Conservation (phyloP, 441 rosid genomes). For the Adansonia rubrostipa region DNA sequence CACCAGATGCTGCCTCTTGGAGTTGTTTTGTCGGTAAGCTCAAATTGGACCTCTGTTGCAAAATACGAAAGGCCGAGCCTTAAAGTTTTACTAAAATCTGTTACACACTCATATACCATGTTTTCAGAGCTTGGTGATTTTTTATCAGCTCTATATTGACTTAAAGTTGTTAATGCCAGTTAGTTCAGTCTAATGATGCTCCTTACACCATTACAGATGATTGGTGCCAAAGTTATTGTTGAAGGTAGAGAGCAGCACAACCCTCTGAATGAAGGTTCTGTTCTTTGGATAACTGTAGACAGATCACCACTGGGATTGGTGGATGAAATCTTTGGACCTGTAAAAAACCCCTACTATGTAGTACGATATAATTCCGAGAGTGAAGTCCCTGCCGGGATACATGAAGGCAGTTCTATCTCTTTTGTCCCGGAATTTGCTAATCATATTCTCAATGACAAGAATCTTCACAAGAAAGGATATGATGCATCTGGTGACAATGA, state of each 20-base stretch:
- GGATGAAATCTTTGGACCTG: conserved; percentile 98
- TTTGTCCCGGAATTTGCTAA: conserved; percentile 81
- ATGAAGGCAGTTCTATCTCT: conserved; percentile 67
- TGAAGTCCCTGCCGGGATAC: conserved; percentile 69
- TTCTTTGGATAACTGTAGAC: conserved; percentile 80
- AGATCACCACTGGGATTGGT: conserved; percentile 74
- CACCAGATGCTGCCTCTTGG: conserved; percentile 84
- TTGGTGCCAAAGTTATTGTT: conserved; percentile 79
- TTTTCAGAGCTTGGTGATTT: conserved; percentile 25
- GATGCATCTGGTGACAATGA: conserved; percentile 98
- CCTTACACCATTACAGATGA: conserved; percentile 49
- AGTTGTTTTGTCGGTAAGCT: conserved; percentile 72
- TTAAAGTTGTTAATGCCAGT: not conserved
- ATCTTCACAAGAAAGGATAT: conserved; percentile 85
- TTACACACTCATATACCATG: not conserved
- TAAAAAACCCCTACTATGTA: conserved; percentile 78
- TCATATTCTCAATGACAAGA: conserved; percentile 72
- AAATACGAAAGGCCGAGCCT: not conserved
- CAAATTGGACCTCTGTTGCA: not conserved
- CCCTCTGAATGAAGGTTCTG: conserved; percentile 88
- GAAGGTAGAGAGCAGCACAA: conserved; percentile 83
- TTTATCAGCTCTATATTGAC: not conserved
- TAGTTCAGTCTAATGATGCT: conserved; percentile 14
- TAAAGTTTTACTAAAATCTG: not conserved
- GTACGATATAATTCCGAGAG: conserved; percentile 91